Base-by-base conservation (phyloP, 352 stramenopile species). In the Phytophthora ramorum region DNA sequence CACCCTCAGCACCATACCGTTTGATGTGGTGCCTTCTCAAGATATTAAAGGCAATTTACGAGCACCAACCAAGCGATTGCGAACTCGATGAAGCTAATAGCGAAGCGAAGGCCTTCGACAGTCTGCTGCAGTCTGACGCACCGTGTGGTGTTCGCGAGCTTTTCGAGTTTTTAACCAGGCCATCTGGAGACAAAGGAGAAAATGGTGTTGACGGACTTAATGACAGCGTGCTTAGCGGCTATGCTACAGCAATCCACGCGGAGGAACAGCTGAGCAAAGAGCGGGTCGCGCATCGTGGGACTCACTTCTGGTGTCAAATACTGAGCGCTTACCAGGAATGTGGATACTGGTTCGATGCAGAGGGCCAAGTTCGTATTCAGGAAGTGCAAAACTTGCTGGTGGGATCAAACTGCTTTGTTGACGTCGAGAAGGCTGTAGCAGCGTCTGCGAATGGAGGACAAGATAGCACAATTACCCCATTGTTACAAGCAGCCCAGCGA, bases 371-470 rank as follows among this genome's bases (percentile, higher is more conserved):
- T 69, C 38, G 41, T 43, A 54, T 85, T 16, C 63, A 85, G 12
- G 78, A 87, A 59, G 76, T 71, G 9, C 78, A 87, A 45, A 66
- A 83, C 53, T 55, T 81, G 37, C 60, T 81, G n/a, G 43, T 75
- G 16, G 69, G 73, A 51, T 44, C 34, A 17, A 59, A 56, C 30
- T 71, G 56, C 65, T 88, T 80, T 34, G 17, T 7, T 13, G 64
- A 75, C 5, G 60, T 75, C n/a, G 43, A 66, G 24, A 56, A 73
- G 16, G 37, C 47, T 51, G 10, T 60, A n/a, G 38, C 43, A 37
- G n/a, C 20, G 19, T 51, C 22, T 37, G 5, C 32, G 19, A 10
- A 41, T 4, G n/a, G 40, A 30, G 34, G 9, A 12, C 5, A 35
- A 34, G 58, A 50, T 46, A 37, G 8, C 4, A 17, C 50, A 14